Percentiles rank a stretch among this genome's conserved stretches.
Evolutionary conservation across 805 yeast species (phyloP).

Genomic region (Diddensiella santjacobensis): DNA sequence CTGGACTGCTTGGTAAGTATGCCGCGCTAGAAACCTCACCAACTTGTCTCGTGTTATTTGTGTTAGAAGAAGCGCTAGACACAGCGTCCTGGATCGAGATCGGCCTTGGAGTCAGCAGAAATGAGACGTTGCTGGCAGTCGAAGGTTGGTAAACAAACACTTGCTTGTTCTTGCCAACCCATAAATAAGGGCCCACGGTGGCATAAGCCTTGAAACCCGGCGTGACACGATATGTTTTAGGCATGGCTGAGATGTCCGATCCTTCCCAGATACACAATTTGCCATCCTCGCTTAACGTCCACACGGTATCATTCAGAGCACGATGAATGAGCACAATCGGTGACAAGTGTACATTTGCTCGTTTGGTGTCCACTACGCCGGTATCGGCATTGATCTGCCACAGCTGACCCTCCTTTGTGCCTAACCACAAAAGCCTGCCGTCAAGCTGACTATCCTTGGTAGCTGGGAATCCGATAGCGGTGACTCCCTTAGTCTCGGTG

Average conservation of each 20-base stretch:
- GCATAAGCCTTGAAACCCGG: conserved; percentile 28
- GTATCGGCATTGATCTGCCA: conserved; percentile 27
- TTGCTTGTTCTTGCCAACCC: conserved; percentile 35
- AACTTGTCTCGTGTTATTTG: conserved; percentile 5
- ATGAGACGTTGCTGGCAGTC: conserved; percentile 18
- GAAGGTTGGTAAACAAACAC: conserved; percentile 33
- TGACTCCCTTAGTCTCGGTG: conserved; percentile 25
- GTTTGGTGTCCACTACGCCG: conserved; percentile 20
- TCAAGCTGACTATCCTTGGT: conserved; percentile 7
- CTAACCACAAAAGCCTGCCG: conserved; percentile 30
- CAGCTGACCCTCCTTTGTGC: conserved; percentile 35
- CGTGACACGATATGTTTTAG: conserved; percentile 29
- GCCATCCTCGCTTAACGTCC: conserved; percentile 39
- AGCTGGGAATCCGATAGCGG: conserved; percentile 27
- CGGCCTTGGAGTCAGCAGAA: conserved; percentile 28
- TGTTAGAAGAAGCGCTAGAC: not conserved
- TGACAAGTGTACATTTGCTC: conserved; percentile 24
- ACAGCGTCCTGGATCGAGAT: conserved; percentile 12
- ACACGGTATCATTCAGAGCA: conserved; percentile 21
- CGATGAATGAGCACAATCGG: conserved; percentile 22
- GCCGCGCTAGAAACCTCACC: conserved; percentile 35
- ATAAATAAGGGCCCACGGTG: conserved; percentile 25
- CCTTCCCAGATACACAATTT: conserved; percentile 34
- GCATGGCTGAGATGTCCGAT: conserved; percentile 23
- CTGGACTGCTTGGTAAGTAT: conserved; percentile 21